phyloP scores from a whole-genome alignment of 2,329 filamentous ascomycete species.

The Colletotrichum tanaceti region DNA sequence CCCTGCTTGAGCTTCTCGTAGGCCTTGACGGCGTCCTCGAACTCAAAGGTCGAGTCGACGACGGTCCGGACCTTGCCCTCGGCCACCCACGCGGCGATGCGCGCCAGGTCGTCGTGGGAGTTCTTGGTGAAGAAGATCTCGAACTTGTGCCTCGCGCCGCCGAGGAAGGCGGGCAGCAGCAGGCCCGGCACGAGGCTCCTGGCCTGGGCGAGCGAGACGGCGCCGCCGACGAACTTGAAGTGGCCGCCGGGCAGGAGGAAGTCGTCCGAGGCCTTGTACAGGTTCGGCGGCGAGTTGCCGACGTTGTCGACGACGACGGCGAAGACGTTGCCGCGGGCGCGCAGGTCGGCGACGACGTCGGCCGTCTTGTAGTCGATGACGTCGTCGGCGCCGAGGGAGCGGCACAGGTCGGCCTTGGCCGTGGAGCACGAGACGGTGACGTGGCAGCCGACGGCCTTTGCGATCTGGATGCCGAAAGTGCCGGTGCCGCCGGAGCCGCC shows the following conservation, averaged over 20 bases:
- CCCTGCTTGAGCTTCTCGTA: conserved; percentile 69
- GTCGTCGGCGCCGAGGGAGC: conserved; percentile 71
- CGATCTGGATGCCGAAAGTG: conserved; percentile 71
- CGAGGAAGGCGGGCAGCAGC: conserved; percentile 51
- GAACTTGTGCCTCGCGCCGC: conserved; percentile 57
- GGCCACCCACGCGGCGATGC: conserved; percentile 65
- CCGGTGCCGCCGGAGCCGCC: conserved; percentile 74
- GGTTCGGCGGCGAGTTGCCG: conserved; percentile 57
- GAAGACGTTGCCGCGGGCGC: conserved; percentile 59
- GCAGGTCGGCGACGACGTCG: conserved; percentile 61
- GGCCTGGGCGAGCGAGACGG: conserved; percentile 45
- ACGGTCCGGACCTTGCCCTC: conserved; percentile 68
- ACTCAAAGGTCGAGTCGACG: conserved; percentile 66
- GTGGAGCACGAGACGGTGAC: conserved; percentile 72
- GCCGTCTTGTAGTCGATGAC: conserved; percentile 70
- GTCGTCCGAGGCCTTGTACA: conserved; percentile 64
- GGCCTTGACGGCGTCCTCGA: conserved; percentile 67
- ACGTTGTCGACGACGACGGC: conserved; percentile 70
- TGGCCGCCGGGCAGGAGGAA: conserved; percentile 61
- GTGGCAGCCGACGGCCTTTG: conserved; percentile 69
- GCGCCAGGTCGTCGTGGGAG: conserved; percentile 58
- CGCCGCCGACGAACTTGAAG: conserved; percentile 64
- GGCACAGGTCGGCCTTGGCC: conserved; percentile 67
- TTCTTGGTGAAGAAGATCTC: conserved; percentile 54
- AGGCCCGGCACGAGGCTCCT: conserved; percentile 44